Evolutionary conservation across 345 rosid species (phyloP).

Genomic region (Litchi chinensis): DNA sequence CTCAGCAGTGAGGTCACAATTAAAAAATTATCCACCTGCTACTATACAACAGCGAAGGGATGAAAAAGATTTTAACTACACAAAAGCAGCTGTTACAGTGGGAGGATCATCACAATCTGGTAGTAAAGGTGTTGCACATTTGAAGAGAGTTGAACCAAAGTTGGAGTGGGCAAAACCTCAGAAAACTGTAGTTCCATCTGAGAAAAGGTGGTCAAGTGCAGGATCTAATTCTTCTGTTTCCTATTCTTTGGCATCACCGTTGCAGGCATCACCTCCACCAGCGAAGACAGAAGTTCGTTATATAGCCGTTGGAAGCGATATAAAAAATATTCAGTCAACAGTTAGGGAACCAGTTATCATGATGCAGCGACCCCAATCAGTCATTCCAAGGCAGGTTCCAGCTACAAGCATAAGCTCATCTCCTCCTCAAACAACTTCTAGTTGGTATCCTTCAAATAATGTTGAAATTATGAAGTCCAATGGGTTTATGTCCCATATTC

Average conservation of each 20-base stretch:
- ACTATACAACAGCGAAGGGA: constrained; percentile 56
- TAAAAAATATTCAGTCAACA: constrained; percentile 49
- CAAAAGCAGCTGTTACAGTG: constrained; percentile 40
- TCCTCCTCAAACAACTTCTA: constrained; percentile 53
- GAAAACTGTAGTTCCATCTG: constrained; percentile 45
- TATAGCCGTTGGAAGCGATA: constrained; percentile 51
- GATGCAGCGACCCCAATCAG: constrained; percentile 75
- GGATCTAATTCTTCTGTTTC: constrained; percentile 51
- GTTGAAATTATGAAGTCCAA: constrained; percentile 59
- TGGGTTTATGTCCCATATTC: constrained; percentile 49
- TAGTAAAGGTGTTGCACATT: constrained; percentile 48
- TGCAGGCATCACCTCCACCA: constrained; percentile 52
- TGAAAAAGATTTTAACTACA: constrained; percentile 63
- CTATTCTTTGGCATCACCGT: constrained; percentile 56
- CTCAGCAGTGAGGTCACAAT: constrained; percentile 41
- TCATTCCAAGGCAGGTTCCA: constrained; percentile 51
- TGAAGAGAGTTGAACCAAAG: constrained; percentile 59
- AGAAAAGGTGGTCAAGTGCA: constrained; percentile 57
- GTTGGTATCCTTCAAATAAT: constrained; percentile 51
- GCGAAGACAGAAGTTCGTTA: constrained; percentile 55
- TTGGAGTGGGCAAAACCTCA: constrained; percentile 71
- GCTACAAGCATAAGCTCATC: constrained; percentile 48
- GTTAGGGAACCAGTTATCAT: constrained; percentile 62
- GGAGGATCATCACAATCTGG: constrained; percentile 40
- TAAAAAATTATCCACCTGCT: constrained; percentile 34